phyloP scores from a whole-genome alignment of 768 basidiomycete genomes.

The Rhizopogon vulgaris region DNA sequence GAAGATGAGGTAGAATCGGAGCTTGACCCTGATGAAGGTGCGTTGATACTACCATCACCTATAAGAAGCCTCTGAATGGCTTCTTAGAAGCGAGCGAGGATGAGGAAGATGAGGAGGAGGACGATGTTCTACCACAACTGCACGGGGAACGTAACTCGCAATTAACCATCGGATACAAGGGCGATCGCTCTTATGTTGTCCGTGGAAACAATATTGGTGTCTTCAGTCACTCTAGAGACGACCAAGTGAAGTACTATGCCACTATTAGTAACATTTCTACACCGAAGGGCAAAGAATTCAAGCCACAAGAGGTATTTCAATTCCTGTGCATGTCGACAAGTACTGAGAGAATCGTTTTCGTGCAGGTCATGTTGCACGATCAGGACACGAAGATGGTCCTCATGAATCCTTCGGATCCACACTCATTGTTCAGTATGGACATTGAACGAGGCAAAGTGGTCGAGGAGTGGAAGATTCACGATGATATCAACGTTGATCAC shows the following conservation, averaged over 20 bases:
- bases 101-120: conserved; percentile 40
- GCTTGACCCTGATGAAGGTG: conserved; percentile 61
- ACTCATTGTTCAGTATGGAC: conserved; percentile 86
- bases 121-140: conserved; percentile 29
- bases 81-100: conserved; percentile 37
- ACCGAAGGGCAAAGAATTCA: conserved; percentile 77
- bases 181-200: conserved; percentile 90
- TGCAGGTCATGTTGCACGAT: conserved; percentile 91
- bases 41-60: conserved; percentile 6
- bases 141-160: conserved; percentile 78
- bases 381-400: conserved; percentile 95
- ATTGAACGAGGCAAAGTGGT: conserved; percentile 93
- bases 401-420: conserved; percentile 75
- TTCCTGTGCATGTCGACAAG: background rate
- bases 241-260: conserved; percentile 76
- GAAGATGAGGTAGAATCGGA: conserved; percentile 73
- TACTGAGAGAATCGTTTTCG: conserved; percentile 5
- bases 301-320: conserved; percentile 69
- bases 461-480: conserved; percentile 98
- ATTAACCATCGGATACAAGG: conserved; percentile 91
- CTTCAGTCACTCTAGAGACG: conserved; percentile 67
- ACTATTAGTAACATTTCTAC: conserved; percentile 82
- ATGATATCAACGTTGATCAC: conserved; percentile 78
- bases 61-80: background rate
- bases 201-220: conserved; percentile 90